Conservation (phyloP, 495 filamentous ascomycete genomes). For the Daldinia grandis region DNA sequence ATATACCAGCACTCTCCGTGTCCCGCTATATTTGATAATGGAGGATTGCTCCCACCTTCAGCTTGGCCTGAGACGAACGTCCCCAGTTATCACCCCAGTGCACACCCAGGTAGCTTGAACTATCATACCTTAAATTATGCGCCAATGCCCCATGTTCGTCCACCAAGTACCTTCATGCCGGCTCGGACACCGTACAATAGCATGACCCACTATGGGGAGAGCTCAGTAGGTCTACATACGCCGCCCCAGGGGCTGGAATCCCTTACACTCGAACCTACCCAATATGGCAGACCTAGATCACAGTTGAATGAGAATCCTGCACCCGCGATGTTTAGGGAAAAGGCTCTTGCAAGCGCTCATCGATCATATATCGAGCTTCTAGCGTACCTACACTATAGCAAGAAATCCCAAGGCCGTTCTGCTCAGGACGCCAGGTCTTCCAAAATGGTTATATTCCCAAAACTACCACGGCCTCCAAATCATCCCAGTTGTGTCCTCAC, state of each 20-base stretch:
- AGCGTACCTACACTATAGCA: slow-evolving; percentile 72
- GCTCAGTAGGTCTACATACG: slow-evolving; percentile 34
- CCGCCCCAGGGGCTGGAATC: slow-evolving; percentile 50
- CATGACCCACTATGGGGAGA: slow-evolving; percentile 33
- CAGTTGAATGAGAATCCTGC: slow-evolving; percentile 40
- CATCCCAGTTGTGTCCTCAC: slow-evolving; percentile 25
- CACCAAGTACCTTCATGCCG: slow-evolving; percentile 32
- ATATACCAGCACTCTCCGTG: slow-evolving; percentile 73
- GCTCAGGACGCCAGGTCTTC: slow-evolving; percentile 41
- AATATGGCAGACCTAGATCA: slow-evolving; percentile 18
- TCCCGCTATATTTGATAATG: slow-evolving; percentile 77
- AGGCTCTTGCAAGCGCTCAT: slow-evolving; percentile 84
- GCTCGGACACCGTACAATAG: slow-evolving; percentile 37
- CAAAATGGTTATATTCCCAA: slow-evolving; percentile 59
- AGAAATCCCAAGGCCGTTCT: slow-evolving; percentile 52
- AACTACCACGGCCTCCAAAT: slow-evolving; percentile 50
- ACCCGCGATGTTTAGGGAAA: slow-evolving; percentile 78
- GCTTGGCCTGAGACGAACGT: slow-evolving; percentile 82
- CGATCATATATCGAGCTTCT: slow-evolving; percentile 87
- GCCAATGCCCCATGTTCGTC: slow-evolving; percentile 34
- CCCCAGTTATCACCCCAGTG: slow-evolving; percentile 42
- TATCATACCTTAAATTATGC: slow-evolving; percentile 28
- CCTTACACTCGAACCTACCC: slow-evolving; percentile 48
- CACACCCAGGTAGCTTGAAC: slow-evolving; percentile 23
- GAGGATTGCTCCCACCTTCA: slow-evolving; percentile 71